Conservation (phyloP, 306 rosid species). For the Cicer arietinum region DNA sequence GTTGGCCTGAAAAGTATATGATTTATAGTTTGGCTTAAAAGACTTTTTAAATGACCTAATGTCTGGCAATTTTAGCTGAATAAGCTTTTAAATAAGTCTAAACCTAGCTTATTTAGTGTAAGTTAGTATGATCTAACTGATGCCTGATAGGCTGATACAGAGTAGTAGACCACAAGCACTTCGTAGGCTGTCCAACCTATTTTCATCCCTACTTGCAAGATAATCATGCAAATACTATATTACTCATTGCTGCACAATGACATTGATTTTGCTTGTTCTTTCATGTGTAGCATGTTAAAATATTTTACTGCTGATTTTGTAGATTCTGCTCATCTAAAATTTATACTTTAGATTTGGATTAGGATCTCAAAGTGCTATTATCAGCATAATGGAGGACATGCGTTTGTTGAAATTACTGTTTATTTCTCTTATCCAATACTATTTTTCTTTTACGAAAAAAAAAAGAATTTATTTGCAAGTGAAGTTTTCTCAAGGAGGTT, state of each 20-base stretch:
- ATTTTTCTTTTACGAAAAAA: background rate
- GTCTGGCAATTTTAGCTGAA: background rate
- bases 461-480: background rate
- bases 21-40: background rate
- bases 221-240: background rate
- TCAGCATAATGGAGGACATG: background rate
- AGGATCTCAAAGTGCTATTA: background rate
- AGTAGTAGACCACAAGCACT: background rate
- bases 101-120: background rate
- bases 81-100: background rate
- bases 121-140: background rate
- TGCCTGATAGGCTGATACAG: background rate
- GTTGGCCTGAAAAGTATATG: background rate
- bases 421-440: background rate
- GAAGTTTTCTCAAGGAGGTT: constrained; percentile 13
- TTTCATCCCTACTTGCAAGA: background rate
- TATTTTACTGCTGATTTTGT: constrained; percentile 2
- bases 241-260: background rate
- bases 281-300: background rate
- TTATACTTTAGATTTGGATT: constrained; percentile 6
- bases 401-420: too few species aligned
- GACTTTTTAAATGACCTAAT: background rate
- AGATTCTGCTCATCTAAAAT: background rate
- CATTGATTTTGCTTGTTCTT: constrained; percentile 21
- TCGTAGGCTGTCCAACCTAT: background rate